Percentiles rank a stretch among this genome's conserved stretches.
phyloP scores from a whole-genome alignment of 1,139 yeast genomes.

The Casaregolazyma lundiana region DNA sequence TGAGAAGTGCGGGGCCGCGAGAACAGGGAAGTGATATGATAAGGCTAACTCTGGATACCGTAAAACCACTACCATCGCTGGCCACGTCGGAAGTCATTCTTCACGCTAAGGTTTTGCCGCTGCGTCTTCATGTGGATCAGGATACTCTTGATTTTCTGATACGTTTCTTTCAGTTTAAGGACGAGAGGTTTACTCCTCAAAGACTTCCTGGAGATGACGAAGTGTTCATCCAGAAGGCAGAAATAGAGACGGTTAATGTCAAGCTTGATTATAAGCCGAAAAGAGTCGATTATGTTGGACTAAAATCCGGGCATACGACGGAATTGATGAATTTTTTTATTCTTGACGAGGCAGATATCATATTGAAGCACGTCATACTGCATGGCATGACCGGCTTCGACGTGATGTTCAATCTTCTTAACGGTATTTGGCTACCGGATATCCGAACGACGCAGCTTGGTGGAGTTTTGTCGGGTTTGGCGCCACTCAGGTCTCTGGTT shows the following conservation, averaged over 20 bases:
- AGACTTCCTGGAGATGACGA: constrained; percentile 40
- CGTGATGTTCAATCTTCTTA: constrained; percentile 50
- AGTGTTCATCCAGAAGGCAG: constrained; percentile 63
- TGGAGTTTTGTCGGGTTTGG: constrained; percentile 76
- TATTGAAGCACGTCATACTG: constrained; percentile 54
- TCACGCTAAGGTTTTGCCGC: constrained; percentile 57
- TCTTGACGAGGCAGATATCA: constrained; percentile 76
- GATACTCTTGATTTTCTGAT: constrained; percentile 82
- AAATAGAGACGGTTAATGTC: constrained; percentile 56
- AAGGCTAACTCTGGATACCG: constrained; percentile 48
- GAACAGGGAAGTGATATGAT: constrained; percentile 69
- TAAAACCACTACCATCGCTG: constrained; percentile 60
- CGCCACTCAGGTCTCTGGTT: constrained; percentile 74
- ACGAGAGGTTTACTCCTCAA: constrained; percentile 49
- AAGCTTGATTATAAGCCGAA: constrained; percentile 91
- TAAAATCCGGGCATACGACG: constrained; percentile 78
- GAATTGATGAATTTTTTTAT: constrained; percentile 86
- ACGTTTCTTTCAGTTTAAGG: constrained; percentile 77
- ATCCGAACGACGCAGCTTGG: constrained; percentile 72
- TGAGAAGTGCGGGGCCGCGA: constrained; percentile 63
- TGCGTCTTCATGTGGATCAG: constrained; percentile 84
- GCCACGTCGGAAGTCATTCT: constrained; percentile 68
- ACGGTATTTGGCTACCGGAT: constrained; percentile 80
- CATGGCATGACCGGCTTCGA: constrained; percentile 77
- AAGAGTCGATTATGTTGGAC: constrained; percentile 74